phyloP scores from a whole-genome alignment of 2,329 filamentous ascomycete genomes.

The Grosmannia huntii region DNA sequence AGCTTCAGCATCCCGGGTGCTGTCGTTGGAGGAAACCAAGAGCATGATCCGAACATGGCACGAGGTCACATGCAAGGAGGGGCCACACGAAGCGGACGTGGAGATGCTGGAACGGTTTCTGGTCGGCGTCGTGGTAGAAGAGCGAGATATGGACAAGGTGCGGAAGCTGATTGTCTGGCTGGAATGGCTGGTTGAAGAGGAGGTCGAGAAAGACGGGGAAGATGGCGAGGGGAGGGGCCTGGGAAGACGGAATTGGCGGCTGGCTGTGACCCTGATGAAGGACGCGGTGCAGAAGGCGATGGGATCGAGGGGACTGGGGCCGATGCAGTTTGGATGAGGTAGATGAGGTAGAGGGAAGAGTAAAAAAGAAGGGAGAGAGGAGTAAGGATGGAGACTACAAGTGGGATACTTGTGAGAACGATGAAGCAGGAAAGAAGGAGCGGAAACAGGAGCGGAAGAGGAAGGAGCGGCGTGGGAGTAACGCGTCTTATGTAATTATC shows the following conservation, averaged over 20 bases:
- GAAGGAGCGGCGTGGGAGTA: neutral
- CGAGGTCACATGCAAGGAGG: constrained; percentile 54
- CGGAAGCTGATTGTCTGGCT: constrained; percentile 78
- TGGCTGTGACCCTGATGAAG: constrained; percentile 31
- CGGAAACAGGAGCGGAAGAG: neutral
- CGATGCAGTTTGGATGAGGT: constrained; percentile 32
- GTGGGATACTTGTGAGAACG: neutral
- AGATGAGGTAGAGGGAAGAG: neutral
- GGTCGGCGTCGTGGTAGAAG: constrained; percentile 56
- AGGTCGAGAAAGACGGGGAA: constrained; percentile 24
- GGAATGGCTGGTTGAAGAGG: constrained; percentile 38
- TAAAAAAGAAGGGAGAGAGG: neutral
- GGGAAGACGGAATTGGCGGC: constrained; percentile 27
- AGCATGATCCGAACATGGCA: constrained; percentile 69
- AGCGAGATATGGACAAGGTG: constrained; percentile 73
- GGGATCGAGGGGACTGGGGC: constrained; percentile 40
- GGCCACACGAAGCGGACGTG: constrained; percentile 70
- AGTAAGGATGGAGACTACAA: neutral
- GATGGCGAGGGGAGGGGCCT: constrained; percentile 23
- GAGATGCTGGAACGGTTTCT: constrained; percentile 63
- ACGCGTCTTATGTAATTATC: neutral
- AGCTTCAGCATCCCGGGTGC: constrained; percentile 21
- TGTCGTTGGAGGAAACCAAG: constrained; percentile 48
- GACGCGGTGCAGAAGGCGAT: constrained; percentile 42
- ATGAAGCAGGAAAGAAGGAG: neutral